A percentile compares a stretch with the other conserved stretches of the same genome.
Conservation (phyloP, 768 basidiomycete genomes). For the Leccinellum rugosiceps region DNA sequence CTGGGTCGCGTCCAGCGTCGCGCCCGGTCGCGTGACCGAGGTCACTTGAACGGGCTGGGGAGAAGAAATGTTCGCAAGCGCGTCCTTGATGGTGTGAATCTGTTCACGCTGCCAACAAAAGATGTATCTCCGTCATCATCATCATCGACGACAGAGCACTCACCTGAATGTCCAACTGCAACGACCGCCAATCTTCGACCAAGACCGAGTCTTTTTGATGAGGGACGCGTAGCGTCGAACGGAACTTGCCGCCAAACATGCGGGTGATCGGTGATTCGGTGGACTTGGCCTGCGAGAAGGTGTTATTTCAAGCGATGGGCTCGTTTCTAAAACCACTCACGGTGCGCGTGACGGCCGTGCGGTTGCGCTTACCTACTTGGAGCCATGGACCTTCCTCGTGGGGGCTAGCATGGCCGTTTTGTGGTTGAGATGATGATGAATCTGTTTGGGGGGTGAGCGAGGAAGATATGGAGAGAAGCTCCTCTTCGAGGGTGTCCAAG, state of each 20-base stretch:
- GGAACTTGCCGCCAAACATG: slow-evolving; percentile 92
- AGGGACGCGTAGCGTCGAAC: slow-evolving; percentile 77
- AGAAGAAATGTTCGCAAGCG: slow-evolving; percentile 70
- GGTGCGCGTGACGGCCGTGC: slow-evolving; percentile 72
- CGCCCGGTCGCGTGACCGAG: slow-evolving; percentile 50
- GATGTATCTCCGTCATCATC: not conserved
- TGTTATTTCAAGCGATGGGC: not conserved
- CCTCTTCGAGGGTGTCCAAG: slow-evolving; percentile 91
- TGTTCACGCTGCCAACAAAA: slow-evolving; percentile 52
- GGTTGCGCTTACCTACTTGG: slow-evolving; percentile 85
- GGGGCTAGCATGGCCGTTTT: slow-evolving; percentile 5
- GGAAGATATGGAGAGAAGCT: slow-evolving; percentile 66
- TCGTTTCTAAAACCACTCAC: slow-evolving; percentile 41
- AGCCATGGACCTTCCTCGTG: slow-evolving; percentile 77
- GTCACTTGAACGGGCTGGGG: slow-evolving; percentile 80
- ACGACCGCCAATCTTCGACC: slow-evolving; percentile 87
- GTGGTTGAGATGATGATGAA: slow-evolving; percentile 4
- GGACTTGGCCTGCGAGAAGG: slow-evolving; percentile 54
- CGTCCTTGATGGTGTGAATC: slow-evolving; percentile 78
- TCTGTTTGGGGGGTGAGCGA: slow-evolving; percentile 42
- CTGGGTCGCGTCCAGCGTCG: slow-evolving; percentile 68
- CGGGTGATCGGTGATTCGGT: slow-evolving; percentile 85
- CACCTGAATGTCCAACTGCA: slow-evolving; percentile 89
- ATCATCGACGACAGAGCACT: not conserved
- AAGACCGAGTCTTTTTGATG: slow-evolving; percentile 83